Base-by-base conservation (phyloP, 306 rosid species). In the Prinsepia uniflora region DNA sequence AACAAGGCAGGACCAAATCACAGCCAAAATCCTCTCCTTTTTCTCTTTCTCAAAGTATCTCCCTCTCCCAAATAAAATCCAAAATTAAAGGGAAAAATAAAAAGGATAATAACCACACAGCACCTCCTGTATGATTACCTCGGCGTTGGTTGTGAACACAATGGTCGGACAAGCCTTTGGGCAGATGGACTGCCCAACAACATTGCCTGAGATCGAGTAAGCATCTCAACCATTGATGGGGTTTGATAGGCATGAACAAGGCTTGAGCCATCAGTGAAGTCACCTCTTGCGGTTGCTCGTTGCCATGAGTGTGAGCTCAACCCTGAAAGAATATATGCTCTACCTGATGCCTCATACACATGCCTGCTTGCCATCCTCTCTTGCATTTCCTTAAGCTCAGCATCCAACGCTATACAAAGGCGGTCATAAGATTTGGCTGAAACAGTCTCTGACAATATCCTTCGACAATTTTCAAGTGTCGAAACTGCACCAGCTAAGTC, bases 221-320 rank as follows among this genome's bases (percentile, higher is more conserved):
- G 96, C 99, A 94, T 94, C 95, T 91, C 95, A 0, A 77, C 82
- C 99, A 94, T 94, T 2, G 96, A 94, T 5, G 99, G 99, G 52
- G 99, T 94, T 77, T 91, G 99, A 70, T 94, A 94, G 5, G 97
- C 80, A 72, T 82, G 96, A 63, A 94, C 82, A 5, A 94, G 99
- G 70, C 97, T 90, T 10, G 95, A 87, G 55, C 96, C 81, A 10
- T 90, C 92, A 0, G 97, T 94, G n/a, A 97, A 94, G 83, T 94
- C 92, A 4, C 97, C 99, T 81, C 99, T 86, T 10, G 99, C 95
- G 2, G 99, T 94, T 62, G 99, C 99, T 82, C 99, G 76, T 76
- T 94, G 99, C 99, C 99, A 94, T 11, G 99, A 94, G 67, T 94
- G 99, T 42, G 99, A 94, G 80, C 99, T 94, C 71, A 94, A 81